Evolutionary conservation across 169 alveolate genomes (phyloP).

Genomic region (Cryptosporidium parvum): DNA sequence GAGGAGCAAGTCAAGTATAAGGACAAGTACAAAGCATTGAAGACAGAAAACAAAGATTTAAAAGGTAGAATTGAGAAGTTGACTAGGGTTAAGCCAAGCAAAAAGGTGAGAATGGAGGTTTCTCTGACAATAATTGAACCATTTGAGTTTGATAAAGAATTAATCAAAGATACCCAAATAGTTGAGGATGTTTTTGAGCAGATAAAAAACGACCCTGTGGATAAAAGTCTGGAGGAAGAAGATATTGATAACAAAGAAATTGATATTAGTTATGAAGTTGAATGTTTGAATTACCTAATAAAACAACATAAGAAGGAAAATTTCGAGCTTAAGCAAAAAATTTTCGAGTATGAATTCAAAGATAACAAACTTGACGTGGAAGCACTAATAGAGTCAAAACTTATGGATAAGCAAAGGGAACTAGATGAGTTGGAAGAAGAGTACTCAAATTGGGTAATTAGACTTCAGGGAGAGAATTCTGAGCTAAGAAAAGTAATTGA

Average conservation of each 20-base stretch:
- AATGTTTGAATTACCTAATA: constrained; percentile 12
- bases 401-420: constrained; percentile 31
- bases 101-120: constrained; percentile 1
- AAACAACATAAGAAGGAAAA: constrained; percentile 61
- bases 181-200: background rate
- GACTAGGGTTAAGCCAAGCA: background rate
- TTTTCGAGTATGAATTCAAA: constrained; percentile 46
- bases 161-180: background rate
- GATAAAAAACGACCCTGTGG: background rate
- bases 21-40: constrained; percentile 24
- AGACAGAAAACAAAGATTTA: constrained; percentile 12
- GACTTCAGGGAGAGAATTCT: constrained; percentile 56
- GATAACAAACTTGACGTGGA: background rate
- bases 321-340: constrained; percentile 53
- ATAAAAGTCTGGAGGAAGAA: background rate
- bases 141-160: background rate
- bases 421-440: constrained; percentile 52
- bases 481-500: constrained; percentile 32
- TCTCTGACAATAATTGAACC: background rate
- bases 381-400: constrained; percentile 24
- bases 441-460: constrained; percentile 56
- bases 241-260: background rate
- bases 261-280: constrained; percentile 16
- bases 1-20: constrained; percentile 23
- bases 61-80: constrained; percentile 8